Percentiles rank a stretch among this genome's conserved stretches.
These are phyloP conservation scores for Zoysia matrella DNA, from an alignment of 202 grass and related monocot genomes.

Conservation along the genomic window DNA sequence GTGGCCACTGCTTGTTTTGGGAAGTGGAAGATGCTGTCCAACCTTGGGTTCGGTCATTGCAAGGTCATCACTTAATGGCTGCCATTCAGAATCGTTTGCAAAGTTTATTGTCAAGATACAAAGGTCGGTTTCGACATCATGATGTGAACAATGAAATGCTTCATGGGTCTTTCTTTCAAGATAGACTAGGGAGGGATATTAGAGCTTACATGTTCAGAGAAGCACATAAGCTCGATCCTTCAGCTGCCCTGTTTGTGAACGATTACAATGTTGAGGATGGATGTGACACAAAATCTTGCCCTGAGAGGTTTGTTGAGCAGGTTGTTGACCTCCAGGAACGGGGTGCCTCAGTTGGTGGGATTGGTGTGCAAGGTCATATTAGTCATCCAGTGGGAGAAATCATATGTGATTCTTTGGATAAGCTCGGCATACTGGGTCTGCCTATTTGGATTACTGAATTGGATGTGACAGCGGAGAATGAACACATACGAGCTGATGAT, in stretches of 20 bases:
- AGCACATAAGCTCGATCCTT: conserved; percentile 79
- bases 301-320: conserved; percentile 77
- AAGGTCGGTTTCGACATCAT: conserved; percentile 85
- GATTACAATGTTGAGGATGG: conserved; percentile 96
- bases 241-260: conserved; percentile 89
- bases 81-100: conserved; percentile 72
- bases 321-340: conserved; percentile 81
- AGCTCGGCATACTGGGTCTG: conserved; percentile 74
- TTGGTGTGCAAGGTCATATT: conserved; percentile 91
- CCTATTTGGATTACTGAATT: conserved; percentile 96
- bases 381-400: conserved; percentile 85
- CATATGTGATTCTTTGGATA: conserved; percentile 85
- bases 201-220: conserved; percentile 93
- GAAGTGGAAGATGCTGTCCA: conserved; percentile 90
- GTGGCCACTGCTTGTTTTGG: conserved; percentile 97
- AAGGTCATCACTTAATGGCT: conserved; percentile 70
- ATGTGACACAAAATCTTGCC: conserved; percentile 78
- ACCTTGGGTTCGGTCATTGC: conserved; percentile 76
- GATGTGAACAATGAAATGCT: conserved; percentile 99
- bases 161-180: conserved; percentile 97
- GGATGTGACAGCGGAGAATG: conserved; percentile 81
- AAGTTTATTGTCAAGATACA: conserved; percentile 79
- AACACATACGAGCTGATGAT: conserved; percentile 85
- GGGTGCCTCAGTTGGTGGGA: conserved; percentile 80
- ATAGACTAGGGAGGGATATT: conserved; percentile 85